Conservation (phyloP, 371 early-diverging fungal genomes). For the Circinella umbellata region DNA sequence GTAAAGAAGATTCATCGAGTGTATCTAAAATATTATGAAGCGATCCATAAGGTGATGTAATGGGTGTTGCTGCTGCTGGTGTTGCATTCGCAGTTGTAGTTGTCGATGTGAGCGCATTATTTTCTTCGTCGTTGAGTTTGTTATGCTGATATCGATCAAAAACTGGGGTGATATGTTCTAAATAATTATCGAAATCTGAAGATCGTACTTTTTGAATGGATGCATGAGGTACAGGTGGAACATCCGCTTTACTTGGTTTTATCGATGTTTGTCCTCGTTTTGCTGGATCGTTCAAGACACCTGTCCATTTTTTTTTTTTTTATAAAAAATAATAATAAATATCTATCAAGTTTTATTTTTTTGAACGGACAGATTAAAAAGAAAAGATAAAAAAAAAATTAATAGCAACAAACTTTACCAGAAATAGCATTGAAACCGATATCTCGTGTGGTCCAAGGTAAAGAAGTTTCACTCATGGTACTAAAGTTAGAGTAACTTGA, state of each 20-base stretch:
- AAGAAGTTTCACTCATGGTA: constrained; percentile 65
- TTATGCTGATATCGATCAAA: constrained; percentile 69
- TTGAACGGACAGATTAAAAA: too few species aligned
- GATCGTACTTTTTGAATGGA: constrained; percentile 65
- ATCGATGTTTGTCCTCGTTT: constrained; percentile 46
- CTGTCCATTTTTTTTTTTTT: constrained; percentile 29
- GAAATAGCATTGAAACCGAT: constrained; percentile 69
- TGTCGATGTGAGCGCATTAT: neutral
- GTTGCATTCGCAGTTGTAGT: too few species aligned
- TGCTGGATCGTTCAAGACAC: constrained; percentile 66
- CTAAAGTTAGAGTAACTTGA: constrained; percentile 62
- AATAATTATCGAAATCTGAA: constrained; percentile 71
- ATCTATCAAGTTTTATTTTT: too few species aligned
- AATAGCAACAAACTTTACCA: constrained; percentile 21
- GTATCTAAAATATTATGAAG: constrained; percentile 20
- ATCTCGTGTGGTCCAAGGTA: constrained; percentile 68
- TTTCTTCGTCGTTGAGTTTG: constrained; percentile 35
- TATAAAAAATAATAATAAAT: too few species aligned
- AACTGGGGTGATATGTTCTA: constrained; percentile 61
- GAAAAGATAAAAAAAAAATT: too few species aligned
- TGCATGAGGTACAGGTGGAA: constrained; percentile 71
- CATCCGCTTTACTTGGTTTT: constrained; percentile 63
- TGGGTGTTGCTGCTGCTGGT: constrained; percentile 11
- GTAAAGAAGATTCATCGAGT: constrained; percentile 13
- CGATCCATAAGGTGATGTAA: constrained; percentile 30